phyloP scores from a whole-genome alignment of 345 rosid genomes.

The Raphanus raphanistrum region DNA sequence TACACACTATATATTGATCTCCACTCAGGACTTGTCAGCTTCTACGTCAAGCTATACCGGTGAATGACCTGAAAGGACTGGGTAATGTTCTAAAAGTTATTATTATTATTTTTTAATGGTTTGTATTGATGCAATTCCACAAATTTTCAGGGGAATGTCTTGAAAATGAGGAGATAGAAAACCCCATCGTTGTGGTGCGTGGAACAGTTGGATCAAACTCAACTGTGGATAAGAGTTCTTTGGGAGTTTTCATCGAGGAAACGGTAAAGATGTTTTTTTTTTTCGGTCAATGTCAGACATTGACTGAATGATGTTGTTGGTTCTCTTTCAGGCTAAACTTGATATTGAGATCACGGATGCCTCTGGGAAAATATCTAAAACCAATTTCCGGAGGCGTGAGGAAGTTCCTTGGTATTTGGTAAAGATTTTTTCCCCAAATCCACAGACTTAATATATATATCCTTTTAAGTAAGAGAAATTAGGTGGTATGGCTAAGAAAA shows the following conservation, averaged over 20 bases:
- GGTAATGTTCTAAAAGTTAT: not conserved
- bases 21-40: not conserved
- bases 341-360: not conserved
- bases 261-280: not conserved
- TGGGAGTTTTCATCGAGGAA: not conserved
- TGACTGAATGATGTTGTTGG: not conserved
- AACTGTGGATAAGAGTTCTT: not conserved
- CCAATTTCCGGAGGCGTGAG: not conserved
- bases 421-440: not conserved
- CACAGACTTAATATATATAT: not conserved
- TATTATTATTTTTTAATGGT: too few relatives aligned
- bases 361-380: not conserved
- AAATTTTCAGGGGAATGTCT: not conserved
- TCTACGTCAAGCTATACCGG: not conserved
- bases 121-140: not conserved
- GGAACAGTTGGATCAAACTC: not conserved
- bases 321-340: not conserved
- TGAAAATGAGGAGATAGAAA: not conserved
- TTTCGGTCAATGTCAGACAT: not conserved
- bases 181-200: not conserved
- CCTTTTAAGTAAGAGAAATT: not conserved
- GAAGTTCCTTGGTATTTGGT: not conserved
- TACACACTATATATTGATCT: not conserved
- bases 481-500: too few relatives aligned
- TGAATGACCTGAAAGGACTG: not conserved